A percentile compares a stretch with the other conserved stretches of the same genome.
These are phyloP conservation scores for Adansonia grandidieri DNA, from an alignment of 441 rosid genomes.

Conservation along the genomic window DNA sequence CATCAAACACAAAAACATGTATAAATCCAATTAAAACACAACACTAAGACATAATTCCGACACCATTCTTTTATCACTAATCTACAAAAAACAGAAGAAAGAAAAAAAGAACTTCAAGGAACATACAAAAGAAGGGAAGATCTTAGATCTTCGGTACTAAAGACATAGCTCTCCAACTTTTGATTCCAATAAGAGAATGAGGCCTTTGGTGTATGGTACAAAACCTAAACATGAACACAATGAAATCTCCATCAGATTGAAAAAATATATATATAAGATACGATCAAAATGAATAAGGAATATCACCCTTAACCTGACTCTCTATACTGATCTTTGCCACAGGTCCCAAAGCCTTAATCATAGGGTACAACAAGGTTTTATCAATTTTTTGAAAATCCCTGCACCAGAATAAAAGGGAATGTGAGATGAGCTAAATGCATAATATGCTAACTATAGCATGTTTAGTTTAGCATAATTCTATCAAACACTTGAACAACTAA, in stretches of 20 bases:
- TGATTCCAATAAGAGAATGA: slow-evolving; percentile 86
- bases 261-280: neutral
- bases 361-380: slow-evolving; percentile 63
- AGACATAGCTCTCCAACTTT: slow-evolving; percentile 63
- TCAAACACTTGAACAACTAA: neutral
- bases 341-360: slow-evolving; percentile 71
- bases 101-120: slow-evolving; percentile 32
- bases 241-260: slow-evolving; percentile 23
- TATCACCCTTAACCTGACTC: slow-evolving; percentile 69
- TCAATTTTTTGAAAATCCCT: slow-evolving; percentile 86
- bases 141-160: slow-evolving; percentile 80
- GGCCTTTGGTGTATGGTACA: slow-evolving; percentile 90
- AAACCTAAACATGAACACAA: slow-evolving; percentile 56
- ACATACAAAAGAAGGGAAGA: slow-evolving; percentile 95
- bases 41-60: neutral
- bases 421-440: slow-evolving; percentile 22
- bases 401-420: slow-evolving; percentile 31
- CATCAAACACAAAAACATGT: neutral
- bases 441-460: neutral
- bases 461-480: neutral
- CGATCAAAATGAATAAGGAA: neutral
- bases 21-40: neutral
- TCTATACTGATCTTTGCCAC: slow-evolving; percentile 84
- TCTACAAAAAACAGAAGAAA: slow-evolving; percentile 23
- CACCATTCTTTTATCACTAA: slow-evolving; percentile 17